These are phyloP conservation scores for Thelephora aurantiotincta DNA, from an alignment of 768 basidiomycete species.

Conservation along the genomic window DNA sequence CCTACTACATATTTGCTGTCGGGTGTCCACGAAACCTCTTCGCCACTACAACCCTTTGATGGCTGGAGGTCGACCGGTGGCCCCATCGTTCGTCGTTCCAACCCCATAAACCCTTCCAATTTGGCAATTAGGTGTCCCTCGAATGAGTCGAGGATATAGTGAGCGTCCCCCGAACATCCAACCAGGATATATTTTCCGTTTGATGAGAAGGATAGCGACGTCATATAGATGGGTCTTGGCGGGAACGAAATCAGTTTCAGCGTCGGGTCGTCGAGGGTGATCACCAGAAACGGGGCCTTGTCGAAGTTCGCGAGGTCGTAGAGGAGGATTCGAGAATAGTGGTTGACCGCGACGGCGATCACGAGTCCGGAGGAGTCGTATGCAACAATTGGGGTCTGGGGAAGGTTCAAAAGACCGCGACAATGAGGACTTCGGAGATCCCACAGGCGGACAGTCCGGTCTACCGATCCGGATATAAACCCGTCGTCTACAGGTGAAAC, in stretches of 20 bases:
- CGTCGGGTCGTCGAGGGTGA: conserved; percentile 72
- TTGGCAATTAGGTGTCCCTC: conserved; percentile 74
- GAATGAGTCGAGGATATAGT: conserved; percentile 89
- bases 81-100: conserved; percentile 51
- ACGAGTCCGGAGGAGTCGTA: conserved; percentile 76
- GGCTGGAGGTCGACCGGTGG: conserved; percentile 46
- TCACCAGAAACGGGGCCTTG: conserved; percentile 81
- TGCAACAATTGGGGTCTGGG: conserved; percentile 63
- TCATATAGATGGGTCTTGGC: conserved; percentile 81
- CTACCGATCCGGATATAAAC: conserved; percentile 89
- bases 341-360: conserved; percentile 78
- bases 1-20: conserved; percentile 85
- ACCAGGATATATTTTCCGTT: conserved; percentile 85
- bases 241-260: conserved; percentile 66
- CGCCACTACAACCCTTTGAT: conserved; percentile 71
- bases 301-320: conserved; percentile 83
- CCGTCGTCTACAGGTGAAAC: conserved; percentile 89
- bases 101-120: conserved; percentile 70
- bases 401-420: conserved; percentile 65
- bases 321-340: conserved; percentile 67
- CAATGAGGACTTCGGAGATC: conserved; percentile 74
- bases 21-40: conserved; percentile 89
- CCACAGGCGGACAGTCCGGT: conserved; percentile 94
- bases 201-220: conserved; percentile 79
- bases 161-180: conserved; percentile 84